Percentiles rank a stretch among this genome's conserved stretches.
These are phyloP conservation scores for Pleurozium schreberi DNA, from an alignment of 225 moss, liverwort and hornwort species.

Conservation along the genomic window DNA sequence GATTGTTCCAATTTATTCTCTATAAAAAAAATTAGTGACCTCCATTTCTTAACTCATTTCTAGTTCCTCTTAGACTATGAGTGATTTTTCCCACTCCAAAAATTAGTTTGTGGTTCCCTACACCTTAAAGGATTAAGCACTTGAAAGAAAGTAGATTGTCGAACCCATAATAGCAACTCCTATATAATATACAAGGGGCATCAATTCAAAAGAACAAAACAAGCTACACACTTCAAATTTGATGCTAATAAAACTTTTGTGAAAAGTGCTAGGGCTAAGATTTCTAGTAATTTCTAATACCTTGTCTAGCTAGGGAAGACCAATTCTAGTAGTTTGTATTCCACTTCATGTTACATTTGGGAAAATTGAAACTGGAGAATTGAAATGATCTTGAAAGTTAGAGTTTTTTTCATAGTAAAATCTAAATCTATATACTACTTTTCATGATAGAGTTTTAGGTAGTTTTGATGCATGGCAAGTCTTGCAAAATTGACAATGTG, in stretches of 20 bases:
- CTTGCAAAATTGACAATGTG: neutral
- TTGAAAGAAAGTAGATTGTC: neutral
- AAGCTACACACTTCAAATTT: neutral
- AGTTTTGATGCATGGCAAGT: neutral
- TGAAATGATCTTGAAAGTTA: neutral
- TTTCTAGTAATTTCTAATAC: neutral
- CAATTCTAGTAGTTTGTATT: neutral
- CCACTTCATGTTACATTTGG: too few relatives aligned
- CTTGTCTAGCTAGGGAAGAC: neutral
- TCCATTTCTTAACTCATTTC: neutral
- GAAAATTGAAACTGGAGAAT: neutral
- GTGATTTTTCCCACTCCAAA: fast-evolving
- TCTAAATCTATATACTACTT: neutral
- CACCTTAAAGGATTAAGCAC: too few relatives aligned
- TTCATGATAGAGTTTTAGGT: neutral
- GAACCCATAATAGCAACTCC: fast-evolving
- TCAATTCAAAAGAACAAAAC: neutral
- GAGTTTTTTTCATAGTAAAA: neutral
- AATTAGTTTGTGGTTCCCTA: neutral
- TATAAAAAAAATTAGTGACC: fast-evolving
- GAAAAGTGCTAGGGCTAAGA: fast-evolving
- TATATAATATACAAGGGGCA: neutral
- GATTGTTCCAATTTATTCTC: too few relatives aligned
- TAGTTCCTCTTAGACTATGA: fast-evolving
- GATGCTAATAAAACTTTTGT: neutral